Conservation (phyloP, 306 rosid genomes). For the Dryas alaskensis region DNA sequence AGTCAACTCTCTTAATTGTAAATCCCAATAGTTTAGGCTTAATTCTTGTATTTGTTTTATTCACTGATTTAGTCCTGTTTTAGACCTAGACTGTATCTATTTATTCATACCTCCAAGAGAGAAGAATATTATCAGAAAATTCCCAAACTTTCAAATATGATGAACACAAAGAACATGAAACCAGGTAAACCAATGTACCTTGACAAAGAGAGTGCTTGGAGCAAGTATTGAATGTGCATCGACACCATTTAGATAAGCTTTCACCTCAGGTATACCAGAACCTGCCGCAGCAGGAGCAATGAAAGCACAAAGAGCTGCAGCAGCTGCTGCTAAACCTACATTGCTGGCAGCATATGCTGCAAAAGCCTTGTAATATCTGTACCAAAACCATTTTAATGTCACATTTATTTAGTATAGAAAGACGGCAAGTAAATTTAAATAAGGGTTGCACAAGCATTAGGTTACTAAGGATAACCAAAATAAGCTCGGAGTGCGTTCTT, state of each 20-base stretch:
- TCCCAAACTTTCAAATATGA: too few relatives aligned
- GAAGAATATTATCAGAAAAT: too few relatives aligned
- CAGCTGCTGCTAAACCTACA: constrained; percentile 52
- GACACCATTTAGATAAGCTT: constrained; percentile 83
- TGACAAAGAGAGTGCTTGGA: constrained; percentile 76
- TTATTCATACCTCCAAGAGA: too few relatives aligned
- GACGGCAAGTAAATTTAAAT: background rate
- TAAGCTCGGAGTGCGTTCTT: too few relatives aligned
- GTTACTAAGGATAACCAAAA: too few relatives aligned
- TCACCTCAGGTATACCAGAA: constrained; percentile 93
- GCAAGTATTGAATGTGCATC: constrained; percentile 79
- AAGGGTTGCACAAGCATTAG: background rate
- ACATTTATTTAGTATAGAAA: constrained; percentile 17
- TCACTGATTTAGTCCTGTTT: too few relatives aligned
- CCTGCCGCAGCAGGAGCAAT: constrained; percentile 92
- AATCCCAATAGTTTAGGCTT: too few relatives aligned
- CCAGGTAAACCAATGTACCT: constrained; percentile 39
- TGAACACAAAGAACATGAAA: too few relatives aligned
- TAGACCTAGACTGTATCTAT: too few relatives aligned
- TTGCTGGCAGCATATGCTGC: constrained; percentile 46
- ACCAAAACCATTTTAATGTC: constrained; percentile 29
- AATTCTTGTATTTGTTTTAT: too few relatives aligned
- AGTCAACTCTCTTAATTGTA: too few relatives aligned
- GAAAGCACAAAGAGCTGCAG: constrained; percentile 68
- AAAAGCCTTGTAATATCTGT: constrained; percentile 72